phyloP scores from a whole-genome alignment of 345 rosid genomes.

The Eucalyptus pauciflora region DNA sequence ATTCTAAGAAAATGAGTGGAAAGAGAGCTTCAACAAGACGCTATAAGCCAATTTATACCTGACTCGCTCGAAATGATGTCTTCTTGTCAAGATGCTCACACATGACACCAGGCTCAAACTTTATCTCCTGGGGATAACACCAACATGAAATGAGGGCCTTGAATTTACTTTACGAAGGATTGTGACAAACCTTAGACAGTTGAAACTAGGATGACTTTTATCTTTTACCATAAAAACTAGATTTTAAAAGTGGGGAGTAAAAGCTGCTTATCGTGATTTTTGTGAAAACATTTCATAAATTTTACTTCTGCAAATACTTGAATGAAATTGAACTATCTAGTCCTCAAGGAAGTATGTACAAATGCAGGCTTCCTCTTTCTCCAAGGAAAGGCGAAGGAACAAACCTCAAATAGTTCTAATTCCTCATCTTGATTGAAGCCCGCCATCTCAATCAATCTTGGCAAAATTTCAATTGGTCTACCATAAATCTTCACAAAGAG shows the following conservation, averaged over 20 bases:
- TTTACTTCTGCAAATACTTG: background rate
- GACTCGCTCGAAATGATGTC: constrained; percentile 53
- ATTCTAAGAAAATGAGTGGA: background rate
- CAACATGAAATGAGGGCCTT: background rate
- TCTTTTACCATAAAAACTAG: background rate
- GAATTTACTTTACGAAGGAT: background rate
- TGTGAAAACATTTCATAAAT: background rate
- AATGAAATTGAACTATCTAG: background rate
- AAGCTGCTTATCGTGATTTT: background rate
- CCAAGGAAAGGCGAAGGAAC: background rate
- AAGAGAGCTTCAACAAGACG: background rate
- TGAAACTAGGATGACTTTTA: background rate
- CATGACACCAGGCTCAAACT: constrained; percentile 89
- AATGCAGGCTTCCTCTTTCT: background rate
- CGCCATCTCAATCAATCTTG: constrained; percentile 78
- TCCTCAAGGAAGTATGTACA: background rate
- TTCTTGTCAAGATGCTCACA: constrained; percentile 83
- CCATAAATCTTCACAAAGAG: constrained; percentile 68
- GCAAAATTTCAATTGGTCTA: constrained; percentile 70
- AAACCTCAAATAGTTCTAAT: constrained; percentile 88
- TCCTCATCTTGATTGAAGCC: constrained; percentile 83
- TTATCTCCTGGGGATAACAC: constrained; percentile 65
- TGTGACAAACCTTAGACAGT: background rate
- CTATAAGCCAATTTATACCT: constrained; percentile 28
- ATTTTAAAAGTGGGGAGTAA: background rate